A percentile compares a stretch with the other conserved stretches of the same genome.
Conservation (phyloP, 352 stramenopile genomes). For the Phytopythium chamaehyphon region DNA sequence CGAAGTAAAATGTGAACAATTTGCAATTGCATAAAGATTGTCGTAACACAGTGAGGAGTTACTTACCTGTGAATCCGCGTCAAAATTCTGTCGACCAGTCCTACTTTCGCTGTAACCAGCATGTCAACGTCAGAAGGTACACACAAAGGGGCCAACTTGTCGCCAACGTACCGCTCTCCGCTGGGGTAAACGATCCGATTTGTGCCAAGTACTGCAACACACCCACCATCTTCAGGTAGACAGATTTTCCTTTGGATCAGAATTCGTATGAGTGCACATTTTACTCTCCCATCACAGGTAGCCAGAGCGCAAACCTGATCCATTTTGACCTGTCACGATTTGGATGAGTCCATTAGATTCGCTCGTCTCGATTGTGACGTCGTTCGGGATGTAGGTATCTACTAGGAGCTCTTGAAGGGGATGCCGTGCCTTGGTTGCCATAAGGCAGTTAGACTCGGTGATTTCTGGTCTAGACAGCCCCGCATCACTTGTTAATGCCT, state of each 20-base stretch:
- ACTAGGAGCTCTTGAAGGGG: conserved; percentile 83
- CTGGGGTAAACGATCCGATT: conserved; percentile 79
- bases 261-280: neutral
- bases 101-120: conserved; percentile 48
- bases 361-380: conserved; percentile 40
- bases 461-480: neutral
- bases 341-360: conserved; percentile 34
- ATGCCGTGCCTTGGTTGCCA: conserved; percentile 58
- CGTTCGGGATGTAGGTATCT: conserved; percentile 82
- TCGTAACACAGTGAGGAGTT: neutral
- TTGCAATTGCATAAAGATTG: neutral
- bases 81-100: conserved; percentile 74
- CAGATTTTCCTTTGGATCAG: conserved; percentile 67
- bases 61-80: conserved; percentile 74
- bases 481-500: no score
- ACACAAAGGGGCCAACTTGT: neutral
- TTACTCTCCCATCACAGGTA: neutral
- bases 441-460: conserved; percentile 39
- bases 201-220: conserved; percentile 84
- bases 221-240: conserved; percentile 84
- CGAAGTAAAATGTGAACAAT: neutral
- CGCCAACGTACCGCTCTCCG: conserved; percentile 42
- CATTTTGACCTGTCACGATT: conserved; percentile 81
- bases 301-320: conserved; percentile 53
- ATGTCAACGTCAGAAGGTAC: neutral